Base-by-base conservation (phyloP, 2,329 filamentous ascomycete species). In the Hypoxylon sp. region DNA sequence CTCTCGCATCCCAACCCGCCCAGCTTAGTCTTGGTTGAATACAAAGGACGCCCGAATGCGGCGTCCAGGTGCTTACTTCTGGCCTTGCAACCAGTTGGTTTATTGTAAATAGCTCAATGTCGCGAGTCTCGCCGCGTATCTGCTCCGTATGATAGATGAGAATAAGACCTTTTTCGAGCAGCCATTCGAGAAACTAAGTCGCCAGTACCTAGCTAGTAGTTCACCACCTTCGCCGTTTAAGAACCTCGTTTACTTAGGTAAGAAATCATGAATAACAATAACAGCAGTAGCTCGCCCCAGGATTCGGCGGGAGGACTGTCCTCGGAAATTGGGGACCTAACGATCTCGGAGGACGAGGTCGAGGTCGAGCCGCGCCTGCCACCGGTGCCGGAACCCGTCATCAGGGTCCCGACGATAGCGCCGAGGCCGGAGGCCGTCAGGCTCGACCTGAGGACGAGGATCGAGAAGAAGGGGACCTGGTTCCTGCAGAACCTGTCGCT, bases 1-100 rank as follows among this genome's bases (percentile, higher is more conserved):
- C 8, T 40, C 36, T 11, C n/a, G n/a, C n/a, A n/a, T n/a, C n/a
- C n/a, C 48, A 2, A 16, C 52, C 33, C 52, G 20, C 28, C 22
- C n/a, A n/a, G n/a, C n/a, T 9, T 33, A 18, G 30, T 24, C 9
- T 14, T 22, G 4, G 3, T 26, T 22, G 2, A 38, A 8, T 11
- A 64, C 45, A 64, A 64, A 64, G 61, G 33, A 33, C 22, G 6
- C 24, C 56, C 50, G 61, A 51, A 60, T 46, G 50, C 63, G 53
- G 63, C 26, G 49, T 45, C 9, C 11, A 22, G 4, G 36, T 28
- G 20, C n/a, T 18, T 24, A 30, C 5, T 20, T 11, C 9, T 6
- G n/a, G 18, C 16, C n/a, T 42, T 33, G 9, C 24, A 14, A 32
- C 24, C 16, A 20, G 24, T 5, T n/a, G 16, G 8, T 16, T 8